Conservation (phyloP, 306 rosid genomes). For the Arachis hypogaea region DNA sequence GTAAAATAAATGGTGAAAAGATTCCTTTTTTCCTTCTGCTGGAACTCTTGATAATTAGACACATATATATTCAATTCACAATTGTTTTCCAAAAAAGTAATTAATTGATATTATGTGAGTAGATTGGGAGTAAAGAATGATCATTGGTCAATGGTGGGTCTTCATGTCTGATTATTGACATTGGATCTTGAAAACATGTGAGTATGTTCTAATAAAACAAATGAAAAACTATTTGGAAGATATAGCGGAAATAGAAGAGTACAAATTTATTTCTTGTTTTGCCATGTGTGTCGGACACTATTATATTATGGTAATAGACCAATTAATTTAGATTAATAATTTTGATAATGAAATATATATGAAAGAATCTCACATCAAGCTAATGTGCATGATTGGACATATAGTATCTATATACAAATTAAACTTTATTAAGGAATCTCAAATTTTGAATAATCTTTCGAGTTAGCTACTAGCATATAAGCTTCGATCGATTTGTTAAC, state of each 20-base stretch:
- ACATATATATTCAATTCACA: not conserved
- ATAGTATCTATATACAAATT: not conserved
- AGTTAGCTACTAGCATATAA: too few relatives aligned
- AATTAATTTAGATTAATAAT: constrained; percentile 13
- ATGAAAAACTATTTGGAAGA: not conserved
- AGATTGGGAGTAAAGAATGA: constrained; percentile 12
- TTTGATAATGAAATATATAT: constrained; percentile 7
- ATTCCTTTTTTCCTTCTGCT: too few relatives aligned
- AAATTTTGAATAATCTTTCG: too few relatives aligned
- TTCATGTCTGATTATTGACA: constrained; percentile 5
- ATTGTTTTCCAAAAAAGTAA: not conserved
- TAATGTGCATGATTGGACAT: not conserved
- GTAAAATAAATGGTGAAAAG: not conserved
- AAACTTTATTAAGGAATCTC: constrained; percentile 11
- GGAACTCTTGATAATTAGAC: not conserved
- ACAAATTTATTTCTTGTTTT: constrained; percentile 17
- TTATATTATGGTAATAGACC: not conserved
- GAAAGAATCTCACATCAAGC: too few relatives aligned
- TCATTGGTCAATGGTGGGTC: not conserved
- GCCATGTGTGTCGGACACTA: constrained; percentile 33
- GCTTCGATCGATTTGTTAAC: too few relatives aligned
- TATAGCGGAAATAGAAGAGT: not conserved
- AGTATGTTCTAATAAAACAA: not conserved
- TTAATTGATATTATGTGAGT: constrained; percentile 1
- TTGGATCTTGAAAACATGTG: constrained; percentile 29